Evolutionary conservation across 768 basidiomycete genomes (phyloP).

Genomic region (Rickenella mellea): DNA sequence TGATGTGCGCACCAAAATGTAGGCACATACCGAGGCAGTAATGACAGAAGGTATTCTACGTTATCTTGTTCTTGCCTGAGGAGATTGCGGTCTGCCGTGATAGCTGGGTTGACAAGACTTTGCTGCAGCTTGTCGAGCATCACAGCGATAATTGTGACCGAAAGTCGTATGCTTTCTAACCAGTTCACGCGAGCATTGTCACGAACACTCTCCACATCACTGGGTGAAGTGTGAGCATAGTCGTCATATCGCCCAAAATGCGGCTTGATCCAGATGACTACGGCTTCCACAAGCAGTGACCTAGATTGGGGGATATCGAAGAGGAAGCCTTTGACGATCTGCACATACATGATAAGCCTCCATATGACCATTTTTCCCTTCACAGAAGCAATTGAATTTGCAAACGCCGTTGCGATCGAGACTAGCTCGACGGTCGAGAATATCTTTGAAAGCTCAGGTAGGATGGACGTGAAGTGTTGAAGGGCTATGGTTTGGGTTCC

Average conservation of each 20-base stretch:
- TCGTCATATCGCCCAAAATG: conserved; percentile 91
- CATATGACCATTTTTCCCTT: conserved; percentile 88
- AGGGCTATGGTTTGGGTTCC: conserved; percentile 93
- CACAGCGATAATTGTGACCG: conserved; percentile 78
- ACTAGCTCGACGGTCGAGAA: conserved; percentile 79
- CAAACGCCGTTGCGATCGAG: conserved; percentile 78
- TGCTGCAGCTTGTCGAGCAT: conserved; percentile 88
- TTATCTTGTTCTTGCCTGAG: conserved; percentile 84
- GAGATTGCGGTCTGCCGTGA: conserved; percentile 49
- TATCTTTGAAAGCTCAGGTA: conserved; percentile 79
- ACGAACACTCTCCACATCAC: conserved; percentile 54
- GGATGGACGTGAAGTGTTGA: conserved; percentile 85
- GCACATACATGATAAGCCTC: conserved; percentile 90
- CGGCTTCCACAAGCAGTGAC: conserved; percentile 71
- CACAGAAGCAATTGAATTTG: conserved; percentile 64
- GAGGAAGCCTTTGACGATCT: conserved; percentile 80
- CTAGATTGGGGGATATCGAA: conserved; percentile 80
- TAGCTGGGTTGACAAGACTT: conserved; percentile 57
- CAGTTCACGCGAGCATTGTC: conserved; percentile 77
- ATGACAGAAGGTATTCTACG: conserved; percentile 71
- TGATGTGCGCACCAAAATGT: neutral
- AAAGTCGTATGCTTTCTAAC: conserved; percentile 86
- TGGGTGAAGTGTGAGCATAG: conserved; percentile 48
- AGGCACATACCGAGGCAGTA: conserved; percentile 68
- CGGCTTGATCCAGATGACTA: conserved; percentile 91